Base-by-base conservation (phyloP, 192 early-diverging fungal species). In the Coemansia erecta region DNA sequence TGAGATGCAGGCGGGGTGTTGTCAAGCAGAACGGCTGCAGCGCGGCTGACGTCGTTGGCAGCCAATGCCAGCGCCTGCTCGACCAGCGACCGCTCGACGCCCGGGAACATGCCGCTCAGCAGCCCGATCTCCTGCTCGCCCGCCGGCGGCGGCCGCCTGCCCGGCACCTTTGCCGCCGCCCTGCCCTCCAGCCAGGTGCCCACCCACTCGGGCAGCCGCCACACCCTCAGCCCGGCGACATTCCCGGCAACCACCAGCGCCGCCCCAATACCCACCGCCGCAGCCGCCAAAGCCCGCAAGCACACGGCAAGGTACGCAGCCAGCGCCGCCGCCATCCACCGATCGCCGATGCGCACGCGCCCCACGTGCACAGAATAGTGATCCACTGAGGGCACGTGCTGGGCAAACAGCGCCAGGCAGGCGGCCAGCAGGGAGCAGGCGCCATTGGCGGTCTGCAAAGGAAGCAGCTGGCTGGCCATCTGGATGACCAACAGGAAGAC, bases 1-100 rank as follows among this genome's bases (percentile, higher is more conserved):
- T 31, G 28, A 2, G 28, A 44, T 18, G 42, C 42, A 14, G 42
- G 15, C 47, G 47, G 10, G 22, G 10, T 7, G 21, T 19, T 49
- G 47, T 56, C 53, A 11, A 56, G 53, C 53, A 56, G 40, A 18
- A 56, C 22, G 15, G 39, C 24, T 11, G 24, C 53, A n/a, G 53
- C 53, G 39, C 40, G 53, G 53, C 41, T 40, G 3, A 39, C 39
- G 22, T 56, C 53, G 28, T 56, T 56, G n/a, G 10, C 21, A n/a
- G 24, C 28, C 41, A 56, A 37, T 18, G 17, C 15, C 51, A 53
- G 33, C 14, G 51, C 51, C 51, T 53, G 51, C 12, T n/a, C 31
- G 2, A 53, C 33, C 51, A 17, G 31, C 13, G 31, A 33, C 6
- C 51, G 51, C 51, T 53, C 51, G 6, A 31, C 33, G 18, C 31